phyloP scores from a whole-genome alignment of 805 yeast species.

The Zygosaccharomyces rouxii region DNA sequence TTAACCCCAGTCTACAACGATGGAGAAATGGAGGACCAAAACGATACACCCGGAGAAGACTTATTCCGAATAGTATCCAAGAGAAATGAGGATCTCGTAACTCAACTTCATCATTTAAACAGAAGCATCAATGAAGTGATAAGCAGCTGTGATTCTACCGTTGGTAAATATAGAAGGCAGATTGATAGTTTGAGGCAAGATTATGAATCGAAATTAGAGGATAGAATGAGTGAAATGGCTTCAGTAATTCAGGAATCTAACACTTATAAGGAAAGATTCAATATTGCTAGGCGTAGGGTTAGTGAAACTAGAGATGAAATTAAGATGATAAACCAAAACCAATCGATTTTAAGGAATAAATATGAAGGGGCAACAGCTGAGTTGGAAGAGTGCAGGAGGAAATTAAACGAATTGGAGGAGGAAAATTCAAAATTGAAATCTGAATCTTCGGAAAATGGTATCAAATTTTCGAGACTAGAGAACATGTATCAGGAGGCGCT shows the following conservation, averaged over 20 bases:
- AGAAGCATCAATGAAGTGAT: conserved; percentile 19
- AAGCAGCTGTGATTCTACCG: conserved; percentile 14
- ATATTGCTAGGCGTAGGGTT: conserved; percentile 17
- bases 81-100: conserved; percentile 23
- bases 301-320: conserved; percentile 27
- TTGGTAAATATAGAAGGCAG: conserved; percentile 12
- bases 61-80: conserved; percentile 14
- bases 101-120: conserved; percentile 20
- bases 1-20: conserved; percentile 23
- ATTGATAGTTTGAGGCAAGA: conserved; percentile 10
- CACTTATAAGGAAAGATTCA: conserved; percentile 12
- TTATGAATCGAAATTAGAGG: conserved; percentile 13
- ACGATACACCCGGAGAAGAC: conserved; percentile 20
- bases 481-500: conserved; percentile 8
- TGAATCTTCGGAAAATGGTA: conserved; percentile 5
- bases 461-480: conserved; percentile 8
- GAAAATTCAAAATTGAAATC: conserved; percentile 5
- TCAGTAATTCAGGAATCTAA: conserved; percentile 11
- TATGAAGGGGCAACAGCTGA: conserved; percentile 22
- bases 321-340: conserved; percentile 28
- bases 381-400: conserved; percentile 11
- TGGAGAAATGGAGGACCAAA: conserved; percentile 6
- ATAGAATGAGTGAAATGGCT: conserved; percentile 5
- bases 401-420: conserved; percentile 9
- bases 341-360: conserved; percentile 26